Conservation (phyloP, 345 rosid species). For the Rhizophora apiculata region DNA sequence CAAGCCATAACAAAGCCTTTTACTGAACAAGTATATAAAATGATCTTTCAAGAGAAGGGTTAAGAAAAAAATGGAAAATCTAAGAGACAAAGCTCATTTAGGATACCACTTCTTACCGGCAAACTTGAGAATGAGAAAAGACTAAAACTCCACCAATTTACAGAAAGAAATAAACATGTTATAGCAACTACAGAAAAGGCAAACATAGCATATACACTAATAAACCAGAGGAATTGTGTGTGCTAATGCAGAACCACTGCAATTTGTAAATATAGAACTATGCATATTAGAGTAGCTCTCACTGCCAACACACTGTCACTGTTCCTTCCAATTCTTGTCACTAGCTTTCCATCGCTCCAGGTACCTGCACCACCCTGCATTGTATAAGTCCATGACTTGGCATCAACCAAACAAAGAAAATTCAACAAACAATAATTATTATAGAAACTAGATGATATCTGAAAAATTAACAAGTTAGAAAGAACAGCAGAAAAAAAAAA, state of each 20-base stretch:
- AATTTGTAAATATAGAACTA: background rate
- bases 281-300: constrained; percentile 24
- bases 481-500: background rate
- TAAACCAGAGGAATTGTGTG: background rate
- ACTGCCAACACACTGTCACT: constrained; percentile 81
- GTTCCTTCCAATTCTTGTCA: constrained; percentile 95
- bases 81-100: background rate
- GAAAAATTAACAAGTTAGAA: background rate
- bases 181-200: background rate
- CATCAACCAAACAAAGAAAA: constrained; percentile 5
- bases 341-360: constrained; percentile 99
- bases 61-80: too few relatives aligned
- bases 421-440: background rate
- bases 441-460: background rate
- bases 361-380: constrained; percentile 99
- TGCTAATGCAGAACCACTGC: background rate
- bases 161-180: too few relatives aligned
- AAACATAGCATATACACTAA: background rate
- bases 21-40: background rate
- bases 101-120: background rate
- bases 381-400: constrained; percentile 60
- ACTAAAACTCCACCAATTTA: too few relatives aligned
- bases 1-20: background rate
- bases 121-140: too few relatives aligned
- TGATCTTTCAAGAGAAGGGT: background rate